Evolutionary conservation across 805 yeast genomes (phyloP).

Genomic region (Suhomyces kilbournensis): DNA sequence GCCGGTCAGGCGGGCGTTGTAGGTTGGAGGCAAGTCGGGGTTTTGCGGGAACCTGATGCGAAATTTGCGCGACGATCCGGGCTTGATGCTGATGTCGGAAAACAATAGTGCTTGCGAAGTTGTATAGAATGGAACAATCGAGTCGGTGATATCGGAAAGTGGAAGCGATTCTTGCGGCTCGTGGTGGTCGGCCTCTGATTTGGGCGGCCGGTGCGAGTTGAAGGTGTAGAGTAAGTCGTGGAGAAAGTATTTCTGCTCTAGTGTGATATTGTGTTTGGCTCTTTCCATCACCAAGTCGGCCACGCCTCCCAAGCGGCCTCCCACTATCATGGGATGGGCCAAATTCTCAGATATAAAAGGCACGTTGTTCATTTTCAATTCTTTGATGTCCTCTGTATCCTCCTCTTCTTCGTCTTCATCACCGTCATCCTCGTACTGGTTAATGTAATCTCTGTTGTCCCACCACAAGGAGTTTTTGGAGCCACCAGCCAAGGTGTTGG

Average conservation of each 20-base stretch:
- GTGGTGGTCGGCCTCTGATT: not conserved
- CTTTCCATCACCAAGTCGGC: conserved; percentile 26
- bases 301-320: conserved; percentile 38
- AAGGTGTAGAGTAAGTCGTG: conserved; percentile 35
- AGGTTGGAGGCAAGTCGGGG: conserved; percentile 36
- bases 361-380: conserved; percentile 17
- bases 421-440: conserved; percentile 19
- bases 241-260: conserved; percentile 21
- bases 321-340: conserved; percentile 20
- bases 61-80: conserved; percentile 17
- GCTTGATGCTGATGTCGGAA: conserved; percentile 24
- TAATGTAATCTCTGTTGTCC: conserved; percentile 34
- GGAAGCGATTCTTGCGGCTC: conserved; percentile 9
- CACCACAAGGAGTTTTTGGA: conserved; percentile 17
- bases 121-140: conserved; percentile 38
- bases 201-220: conserved; percentile 18
- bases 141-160: conserved; percentile 26
- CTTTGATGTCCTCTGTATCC: conserved; percentile 22
- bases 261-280: conserved; percentile 10
- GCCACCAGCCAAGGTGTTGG: conserved; percentile 6
- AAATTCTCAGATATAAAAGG: conserved; percentile 22
- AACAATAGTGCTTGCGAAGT: conserved; percentile 40
- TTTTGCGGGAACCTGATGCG: conserved; percentile 21
- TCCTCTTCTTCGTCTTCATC: conserved; percentile 14
- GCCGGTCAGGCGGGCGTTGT: conserved; percentile 41